Evolutionary conservation across 371 early-diverging fungal species (phyloP).

Genomic region (Mortierella sp.): DNA sequence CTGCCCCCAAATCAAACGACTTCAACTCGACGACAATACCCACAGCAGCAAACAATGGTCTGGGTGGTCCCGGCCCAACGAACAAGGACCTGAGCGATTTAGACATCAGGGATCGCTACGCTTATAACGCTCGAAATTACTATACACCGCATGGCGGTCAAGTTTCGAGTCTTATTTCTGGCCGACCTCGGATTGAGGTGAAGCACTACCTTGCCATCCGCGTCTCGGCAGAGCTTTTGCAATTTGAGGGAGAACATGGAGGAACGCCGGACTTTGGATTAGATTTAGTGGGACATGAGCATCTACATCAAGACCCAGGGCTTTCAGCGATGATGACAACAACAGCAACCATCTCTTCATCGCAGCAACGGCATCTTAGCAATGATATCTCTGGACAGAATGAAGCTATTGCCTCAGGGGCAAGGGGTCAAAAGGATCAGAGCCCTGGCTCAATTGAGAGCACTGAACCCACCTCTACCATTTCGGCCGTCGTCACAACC

Average conservation of each 20-base stretch:
- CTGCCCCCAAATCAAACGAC: neutral
- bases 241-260: slow-evolving; percentile 40
- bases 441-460: no score
- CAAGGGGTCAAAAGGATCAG: no score
- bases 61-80: no score
- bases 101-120: neutral
- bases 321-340: no score
- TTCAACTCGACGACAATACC: neutral
- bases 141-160: neutral
- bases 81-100: no score
- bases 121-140: neutral
- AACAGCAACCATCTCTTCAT: no score
- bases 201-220: slow-evolving; percentile 44
- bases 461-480: no score
- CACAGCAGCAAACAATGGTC: neutral
- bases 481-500: no score
- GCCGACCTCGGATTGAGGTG: slow-evolving; percentile 35
- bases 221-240: slow-evolving; percentile 39
- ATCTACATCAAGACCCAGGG: slow-evolving; percentile 16
- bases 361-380: no score
- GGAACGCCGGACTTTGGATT: slow-evolving; percentile 31
- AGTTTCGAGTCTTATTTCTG: neutral
- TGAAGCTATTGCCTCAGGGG: no score
- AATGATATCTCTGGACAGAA: no score
- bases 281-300: slow-evolving; percentile 34